Percentiles rank a stretch among this genome's conserved stretches.
These are phyloP conservation scores for Berkeleyomyces rouxiae DNA, from an alignment of 2,329 filamentous ascomycete species.

Conservation along the genomic window DNA sequence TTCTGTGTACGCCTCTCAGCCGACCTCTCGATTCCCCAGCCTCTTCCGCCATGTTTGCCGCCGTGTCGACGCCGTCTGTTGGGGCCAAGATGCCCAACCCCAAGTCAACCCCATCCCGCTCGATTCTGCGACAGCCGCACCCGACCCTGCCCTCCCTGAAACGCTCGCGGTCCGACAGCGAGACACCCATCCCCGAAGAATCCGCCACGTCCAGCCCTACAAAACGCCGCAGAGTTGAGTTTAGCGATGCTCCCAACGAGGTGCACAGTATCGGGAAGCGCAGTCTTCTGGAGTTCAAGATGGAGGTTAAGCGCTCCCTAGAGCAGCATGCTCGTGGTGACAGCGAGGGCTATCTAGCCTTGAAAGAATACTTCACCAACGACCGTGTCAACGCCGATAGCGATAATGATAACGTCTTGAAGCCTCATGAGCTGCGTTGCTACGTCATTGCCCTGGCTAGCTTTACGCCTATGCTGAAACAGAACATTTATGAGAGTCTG, in stretches of 20 bases:
- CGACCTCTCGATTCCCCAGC: background rate
- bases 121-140: conserved; percentile 32
- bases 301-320: conserved; percentile 37
- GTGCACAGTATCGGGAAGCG: conserved; percentile 37
- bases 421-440: conserved; percentile 38
- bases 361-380: conserved; percentile 41
- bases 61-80: background rate
- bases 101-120: conserved; percentile 30
- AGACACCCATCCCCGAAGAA: conserved; percentile 25
- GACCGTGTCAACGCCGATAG: conserved; percentile 26
- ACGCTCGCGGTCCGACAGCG: conserved; percentile 12
- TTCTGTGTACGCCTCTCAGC: background rate
- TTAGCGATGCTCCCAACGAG: conserved; percentile 40
- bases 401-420: conserved; percentile 29
- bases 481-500: conserved; percentile 41
- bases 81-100: background rate
- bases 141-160: conserved; percentile 8
- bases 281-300: conserved; percentile 38
- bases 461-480: conserved; percentile 41
- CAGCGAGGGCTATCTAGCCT: conserved; percentile 42
- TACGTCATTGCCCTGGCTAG: conserved; percentile 48
- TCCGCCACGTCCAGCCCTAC: conserved; percentile 26
- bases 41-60: conserved; percentile 4
- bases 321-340: conserved; percentile 40
- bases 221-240: conserved; percentile 41